Base-by-base conservation (phyloP, 208 protist species). In the Wallacemonas sp. region DNA sequence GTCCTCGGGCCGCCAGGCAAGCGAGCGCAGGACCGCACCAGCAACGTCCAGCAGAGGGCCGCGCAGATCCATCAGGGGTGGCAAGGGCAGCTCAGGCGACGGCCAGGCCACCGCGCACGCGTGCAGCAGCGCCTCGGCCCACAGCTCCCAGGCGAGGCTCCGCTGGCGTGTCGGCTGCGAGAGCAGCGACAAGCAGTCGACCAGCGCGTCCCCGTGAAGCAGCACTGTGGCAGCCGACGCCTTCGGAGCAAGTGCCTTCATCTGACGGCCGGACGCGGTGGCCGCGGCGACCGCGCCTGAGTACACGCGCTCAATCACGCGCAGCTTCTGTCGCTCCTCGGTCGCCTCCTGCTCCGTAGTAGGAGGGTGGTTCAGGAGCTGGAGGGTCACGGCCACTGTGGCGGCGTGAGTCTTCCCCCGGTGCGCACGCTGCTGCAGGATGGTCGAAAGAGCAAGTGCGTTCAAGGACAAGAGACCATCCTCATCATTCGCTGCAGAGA, bases 1-100 rank as follows among this genome's bases (percentile, higher is more conserved):
- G n/a, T 59, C 52, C 32, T 59, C 52, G 3, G 52, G 52, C 8
- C 52, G 26, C 31, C 52, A 59, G 0, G 52, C 36, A 4, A 59
- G 26, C 18, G 52, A 59, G 4, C 31, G 52, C 31, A 41, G 31
- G 4, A 41, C 52, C 7, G 32, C 52, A 14, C 12, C 16, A 8
- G 52, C 52, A 4, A n/a, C 52, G 28, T 59, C 52, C 52, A 59
- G 31, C 52, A 41, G 11, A 8, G 26, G 20, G 5, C 10, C 31
- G 28, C 52, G 52, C 32, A 59, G 14, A 23, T 59, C 52, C 52
- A 59, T 59, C 52, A 23, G 10, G 5, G 31, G 29, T 2, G 52
- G 20, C 31, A 59, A 14, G 5, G 52, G 52, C 4, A 22, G 31
- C 14, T 4, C 20, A 18, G 52, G 32, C 4, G 52, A 8, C 52